These are phyloP conservation scores for Grosmannia clavigera DNA, from an alignment of 2,329 filamentous ascomycete genomes.

Conservation along the genomic window DNA sequence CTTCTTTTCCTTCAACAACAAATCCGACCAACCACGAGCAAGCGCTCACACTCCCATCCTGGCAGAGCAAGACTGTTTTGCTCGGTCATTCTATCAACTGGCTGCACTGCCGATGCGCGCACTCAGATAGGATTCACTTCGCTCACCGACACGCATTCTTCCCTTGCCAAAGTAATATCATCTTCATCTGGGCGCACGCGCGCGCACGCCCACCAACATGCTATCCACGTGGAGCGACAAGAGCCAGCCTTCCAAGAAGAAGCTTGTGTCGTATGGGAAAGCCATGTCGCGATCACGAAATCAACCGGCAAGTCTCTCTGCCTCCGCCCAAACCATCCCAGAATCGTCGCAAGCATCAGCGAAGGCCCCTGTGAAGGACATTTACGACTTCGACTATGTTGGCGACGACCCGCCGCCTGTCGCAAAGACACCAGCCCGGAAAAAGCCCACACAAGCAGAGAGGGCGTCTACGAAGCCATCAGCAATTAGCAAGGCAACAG, in stretches of 20 bases:
- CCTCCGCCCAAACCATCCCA: not conserved
- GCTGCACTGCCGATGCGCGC: not conserved
- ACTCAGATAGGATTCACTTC: not conserved
- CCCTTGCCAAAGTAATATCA: not conserved
- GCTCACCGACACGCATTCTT: not conserved
- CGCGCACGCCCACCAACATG: constrained; percentile 6
- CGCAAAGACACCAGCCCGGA: not conserved
- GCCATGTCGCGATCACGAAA: constrained; percentile 12
- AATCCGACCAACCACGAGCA: not conserved
- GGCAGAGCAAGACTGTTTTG: not conserved
- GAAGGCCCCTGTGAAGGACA: constrained; percentile 7
- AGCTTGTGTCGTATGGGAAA: constrained; percentile 20
- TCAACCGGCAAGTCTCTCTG: constrained; percentile 2
- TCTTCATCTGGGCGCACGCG: not conserved
- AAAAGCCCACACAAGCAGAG: not conserved
- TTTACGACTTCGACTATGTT: constrained; percentile 13
- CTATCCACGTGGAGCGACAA: constrained; percentile 13
- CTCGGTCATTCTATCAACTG: too few relatives aligned
- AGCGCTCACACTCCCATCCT: not conserved
- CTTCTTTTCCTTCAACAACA: not conserved
- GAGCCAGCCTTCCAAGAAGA: constrained; percentile 17
- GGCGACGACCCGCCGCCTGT: constrained; percentile 7
- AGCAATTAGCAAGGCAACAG: not conserved
- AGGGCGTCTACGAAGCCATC: not conserved
- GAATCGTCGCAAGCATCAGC: not conserved